These are phyloP conservation scores for Fusarium acutatum DNA, from an alignment of 2,329 filamentous ascomycete species.

Conservation along the genomic window DNA sequence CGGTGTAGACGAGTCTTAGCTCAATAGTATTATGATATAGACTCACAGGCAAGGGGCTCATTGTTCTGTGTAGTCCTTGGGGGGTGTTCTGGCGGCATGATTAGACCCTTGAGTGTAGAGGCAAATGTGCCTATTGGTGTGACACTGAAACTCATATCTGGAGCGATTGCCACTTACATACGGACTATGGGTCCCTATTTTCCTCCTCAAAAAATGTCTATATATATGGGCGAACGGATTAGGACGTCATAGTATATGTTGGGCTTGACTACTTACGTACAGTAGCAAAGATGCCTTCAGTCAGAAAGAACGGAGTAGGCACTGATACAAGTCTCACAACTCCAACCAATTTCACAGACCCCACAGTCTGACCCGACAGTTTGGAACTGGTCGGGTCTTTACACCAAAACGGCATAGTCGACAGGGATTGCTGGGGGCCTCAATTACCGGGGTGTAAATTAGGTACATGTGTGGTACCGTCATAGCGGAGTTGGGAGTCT, in stretches of 20 bases:
- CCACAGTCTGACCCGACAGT: constrained; percentile 41
- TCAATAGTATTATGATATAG: constrained; percentile 10
- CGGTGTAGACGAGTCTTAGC: constrained; percentile 7
- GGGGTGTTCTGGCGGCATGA: background rate
- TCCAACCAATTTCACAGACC: constrained; percentile 38
- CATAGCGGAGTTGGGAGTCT: constrained; percentile 6
- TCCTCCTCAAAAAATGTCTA: background rate
- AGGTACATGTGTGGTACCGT: constrained; percentile 7
- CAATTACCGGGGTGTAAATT: constrained; percentile 33
- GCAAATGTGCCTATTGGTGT: background rate
- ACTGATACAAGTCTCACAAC: constrained; percentile 22
- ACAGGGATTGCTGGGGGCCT: constrained; percentile 38
- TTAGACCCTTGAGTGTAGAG: background rate
- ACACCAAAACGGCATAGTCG: constrained; percentile 36
- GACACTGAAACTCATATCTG: background rate
- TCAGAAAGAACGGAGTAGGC: background rate
- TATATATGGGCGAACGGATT: background rate
- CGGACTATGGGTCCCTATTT: background rate
- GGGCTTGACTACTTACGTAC: background rate
- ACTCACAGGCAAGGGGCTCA: background rate
- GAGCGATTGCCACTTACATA: background rate
- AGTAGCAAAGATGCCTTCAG: background rate
- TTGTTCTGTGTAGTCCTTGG: background rate
- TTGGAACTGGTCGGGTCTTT: constrained; percentile 34
- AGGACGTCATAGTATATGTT: background rate